Base-by-base conservation (phyloP, 768 basidiomycete genomes). In the Lactarius vividus region DNA sequence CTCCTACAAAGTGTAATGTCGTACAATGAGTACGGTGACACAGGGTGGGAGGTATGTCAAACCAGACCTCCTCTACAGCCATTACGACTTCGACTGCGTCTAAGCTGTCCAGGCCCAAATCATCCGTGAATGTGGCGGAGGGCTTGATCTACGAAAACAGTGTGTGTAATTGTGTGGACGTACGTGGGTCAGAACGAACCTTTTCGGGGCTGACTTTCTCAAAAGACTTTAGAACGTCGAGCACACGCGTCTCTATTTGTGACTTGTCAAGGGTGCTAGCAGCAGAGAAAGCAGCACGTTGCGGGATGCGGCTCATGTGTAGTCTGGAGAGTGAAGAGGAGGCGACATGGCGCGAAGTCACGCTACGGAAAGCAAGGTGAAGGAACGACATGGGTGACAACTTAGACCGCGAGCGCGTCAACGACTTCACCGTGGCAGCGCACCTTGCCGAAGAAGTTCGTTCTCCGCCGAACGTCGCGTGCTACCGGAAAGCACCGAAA, bases 41-140 rank as follows among this genome's bases (percentile, higher is more conserved):
- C 39, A 33, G 44, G 3, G 13, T 9, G 28, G 20, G 1, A 44
- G 52, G 23, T 44, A 11, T 29, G 55, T 23, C 4, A 46, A 58
- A 39, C 54, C 74, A 54, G 71, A 87, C 89, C 85, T 95, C 97
- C 80, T 99, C 97, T 71, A 99, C 89, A 46, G 96, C 94, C 95
- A 99, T 97, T 72, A 98, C 92, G 31, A 98, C 95, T 77, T 99
- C 97, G 23, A 99, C 96, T 23, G 95, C 85, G 76, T 99, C 97
- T 75, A 99, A 80, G 72, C 95, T 98, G 79, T 99, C 97, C 37
- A 97, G 83, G 35, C 92, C 94, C 59, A 97, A 84, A 81, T 97
- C 93, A 55, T 86, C 82, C 59, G 85, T 78, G 77, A 97, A 95
- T 13, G 85, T 82, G 13, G 92, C 80, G 39, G 82, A 73, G 11